Conservation (phyloP, 768 basidiomycete species). For the Hebeloma cylindrosporum region DNA sequence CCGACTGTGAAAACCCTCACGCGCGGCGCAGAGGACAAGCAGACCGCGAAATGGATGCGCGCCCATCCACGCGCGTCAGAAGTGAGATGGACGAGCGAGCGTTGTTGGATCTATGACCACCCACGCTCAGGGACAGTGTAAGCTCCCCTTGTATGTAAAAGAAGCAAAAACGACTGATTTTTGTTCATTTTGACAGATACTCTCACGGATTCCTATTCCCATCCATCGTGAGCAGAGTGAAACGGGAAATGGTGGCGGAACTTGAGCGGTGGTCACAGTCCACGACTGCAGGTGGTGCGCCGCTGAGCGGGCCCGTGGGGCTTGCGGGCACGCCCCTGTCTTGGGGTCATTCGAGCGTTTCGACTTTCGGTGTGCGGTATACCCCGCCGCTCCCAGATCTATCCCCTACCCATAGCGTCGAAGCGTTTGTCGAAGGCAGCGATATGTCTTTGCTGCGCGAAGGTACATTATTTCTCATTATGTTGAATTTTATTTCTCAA, state of each 20-base stretch:
- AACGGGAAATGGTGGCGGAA: constrained; percentile 51
- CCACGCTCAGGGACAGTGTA: constrained; percentile 92
- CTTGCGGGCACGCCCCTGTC: constrained; percentile 48
- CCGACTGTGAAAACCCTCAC: constrained; percentile 62
- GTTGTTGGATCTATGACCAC: constrained; percentile 98
- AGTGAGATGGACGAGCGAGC: constrained; percentile 88
- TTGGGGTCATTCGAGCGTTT: constrained; percentile 83
- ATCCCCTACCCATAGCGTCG: constrained; percentile 69
- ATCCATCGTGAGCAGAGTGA: constrained; percentile 74
- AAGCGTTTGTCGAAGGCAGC: constrained; percentile 92
- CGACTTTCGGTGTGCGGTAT: constrained; percentile 80
- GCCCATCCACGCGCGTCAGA: constrained; percentile 75
- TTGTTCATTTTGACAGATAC: constrained; percentile 54
- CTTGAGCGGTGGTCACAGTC: constrained; percentile 45
- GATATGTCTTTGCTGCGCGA: constrained; percentile 72
- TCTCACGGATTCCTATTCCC: constrained; percentile 96
- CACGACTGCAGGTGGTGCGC: constrained; percentile 26
- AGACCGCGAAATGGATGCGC: constrained; percentile 90
- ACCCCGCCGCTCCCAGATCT: constrained; percentile 65
- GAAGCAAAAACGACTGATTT: constrained; percentile 2
- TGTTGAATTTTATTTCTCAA: constrained; percentile 1
- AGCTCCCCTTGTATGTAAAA: constrained; percentile 29
- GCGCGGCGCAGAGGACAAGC: constrained; percentile 90
- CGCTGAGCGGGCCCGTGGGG: constrained; percentile 21
- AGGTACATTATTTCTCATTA: constrained; percentile 38